A percentile compares a stretch with the other conserved stretches of the same genome.
These are phyloP conservation scores for Tolypocladium tropicale DNA, from an alignment of 2,329 filamentous ascomycete genomes.

Conservation along the genomic window DNA sequence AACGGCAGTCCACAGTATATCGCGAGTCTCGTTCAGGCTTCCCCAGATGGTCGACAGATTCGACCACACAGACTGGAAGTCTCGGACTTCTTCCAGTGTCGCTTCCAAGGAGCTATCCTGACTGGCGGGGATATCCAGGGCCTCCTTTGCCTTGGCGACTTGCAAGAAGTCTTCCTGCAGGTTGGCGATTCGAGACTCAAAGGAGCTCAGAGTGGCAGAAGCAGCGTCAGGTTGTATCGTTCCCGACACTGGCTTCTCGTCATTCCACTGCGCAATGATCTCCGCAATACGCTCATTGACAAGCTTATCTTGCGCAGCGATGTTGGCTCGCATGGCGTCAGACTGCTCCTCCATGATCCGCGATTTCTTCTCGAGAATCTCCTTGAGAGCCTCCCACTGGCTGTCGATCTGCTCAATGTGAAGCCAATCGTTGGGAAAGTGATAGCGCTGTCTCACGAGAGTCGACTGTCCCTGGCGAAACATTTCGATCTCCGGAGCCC, in stretches of 20 bases:
- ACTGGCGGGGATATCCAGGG: conserved; percentile 75
- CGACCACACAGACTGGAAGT: conserved; percentile 98
- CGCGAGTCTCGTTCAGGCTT: conserved; percentile 85
- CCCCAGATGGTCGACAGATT: conserved; percentile 94
- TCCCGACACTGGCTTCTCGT: conserved; percentile 93
- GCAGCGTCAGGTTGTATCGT: conserved; percentile 86
- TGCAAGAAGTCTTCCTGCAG: conserved; percentile 84
- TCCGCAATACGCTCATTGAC: conserved; percentile 82
- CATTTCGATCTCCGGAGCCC: conserved; percentile 91
- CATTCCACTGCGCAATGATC: conserved; percentile 79
- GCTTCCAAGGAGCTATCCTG: conserved; percentile 72
- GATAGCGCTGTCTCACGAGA: conserved; percentile 81
- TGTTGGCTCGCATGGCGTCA: conserved; percentile 89
- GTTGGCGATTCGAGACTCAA: conserved; percentile 75
- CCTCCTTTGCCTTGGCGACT: conserved; percentile 94
- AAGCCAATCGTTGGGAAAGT: conserved; percentile 89
- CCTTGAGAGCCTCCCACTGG: conserved; percentile 88
- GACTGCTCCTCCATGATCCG: conserved; percentile 96
- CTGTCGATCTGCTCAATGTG: conserved; percentile 93
- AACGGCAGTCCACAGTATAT: conserved; percentile 89
- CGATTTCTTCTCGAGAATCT: conserved; percentile 82
- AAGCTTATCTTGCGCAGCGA: conserved; percentile 83
- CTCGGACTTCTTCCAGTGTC: conserved; percentile 89
- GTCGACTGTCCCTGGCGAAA: conserved; percentile 95
- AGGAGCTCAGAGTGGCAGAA: conserved; percentile 68